phyloP scores from a whole-genome alignment of 139 green algal species.

The Chlorella vulgaris region DNA sequence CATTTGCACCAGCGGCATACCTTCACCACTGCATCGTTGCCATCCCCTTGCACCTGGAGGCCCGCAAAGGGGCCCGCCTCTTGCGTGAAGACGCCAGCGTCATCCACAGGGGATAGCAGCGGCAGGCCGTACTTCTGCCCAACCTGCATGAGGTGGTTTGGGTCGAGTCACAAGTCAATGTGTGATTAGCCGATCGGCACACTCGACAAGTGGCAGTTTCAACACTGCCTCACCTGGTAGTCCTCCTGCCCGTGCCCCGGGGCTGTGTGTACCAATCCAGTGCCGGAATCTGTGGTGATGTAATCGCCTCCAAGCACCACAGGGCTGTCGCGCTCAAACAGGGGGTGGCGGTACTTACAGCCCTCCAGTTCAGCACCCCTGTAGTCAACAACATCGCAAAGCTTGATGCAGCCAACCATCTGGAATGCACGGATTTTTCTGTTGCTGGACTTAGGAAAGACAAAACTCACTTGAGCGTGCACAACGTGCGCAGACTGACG shows the following conservation, averaged over 20 bases:
- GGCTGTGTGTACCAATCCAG: constrained; percentile 96
- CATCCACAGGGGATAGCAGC: constrained; percentile 95
- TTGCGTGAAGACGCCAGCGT: constrained; percentile 92
- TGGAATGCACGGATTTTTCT: background rate
- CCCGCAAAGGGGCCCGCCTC: constrained; percentile 89
- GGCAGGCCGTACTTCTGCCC: constrained; percentile 86
- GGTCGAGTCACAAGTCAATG: background rate
- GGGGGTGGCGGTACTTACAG: constrained; percentile 88
- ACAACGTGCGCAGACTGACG: constrained; percentile 52
- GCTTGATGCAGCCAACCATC: no score
- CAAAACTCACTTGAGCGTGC: constrained; percentile 53
- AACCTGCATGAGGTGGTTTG: constrained; percentile 49
- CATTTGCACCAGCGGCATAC: background rate
- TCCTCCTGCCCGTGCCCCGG: constrained; percentile 98
- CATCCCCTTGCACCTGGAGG: constrained; percentile 62
- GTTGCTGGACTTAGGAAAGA: no score
- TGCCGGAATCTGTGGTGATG: constrained; percentile 98
- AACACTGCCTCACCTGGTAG: constrained; percentile 69
- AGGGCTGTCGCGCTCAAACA: constrained; percentile 78
- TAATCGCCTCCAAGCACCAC: constrained; percentile 98
- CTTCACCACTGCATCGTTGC: constrained; percentile 28
- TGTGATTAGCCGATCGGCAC: background rate
- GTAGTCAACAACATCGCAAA: background rate
- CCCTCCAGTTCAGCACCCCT: constrained; percentile 72
- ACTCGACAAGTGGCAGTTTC: background rate